These are phyloP conservation scores for Fomitopsis pinicola DNA, from an alignment of 1,284 basidiomycete species.

Conservation along the genomic window DNA sequence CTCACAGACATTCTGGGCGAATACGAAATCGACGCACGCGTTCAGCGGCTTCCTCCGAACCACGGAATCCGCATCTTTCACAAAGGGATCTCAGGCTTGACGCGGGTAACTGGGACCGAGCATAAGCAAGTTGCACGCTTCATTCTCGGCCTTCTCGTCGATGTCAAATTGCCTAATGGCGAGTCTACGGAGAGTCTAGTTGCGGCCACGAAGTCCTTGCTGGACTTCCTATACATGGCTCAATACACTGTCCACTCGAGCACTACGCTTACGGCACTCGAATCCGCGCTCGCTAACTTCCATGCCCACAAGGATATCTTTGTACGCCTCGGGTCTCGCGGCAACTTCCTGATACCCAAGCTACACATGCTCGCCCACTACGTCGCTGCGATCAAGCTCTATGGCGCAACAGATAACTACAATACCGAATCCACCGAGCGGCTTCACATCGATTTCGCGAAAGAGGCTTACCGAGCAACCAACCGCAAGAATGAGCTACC, in stretches of 20 bases:
- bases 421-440: constrained; percentile 24
- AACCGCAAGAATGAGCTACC: constrained; percentile 28
- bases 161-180: not conserved
- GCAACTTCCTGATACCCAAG: constrained; percentile 26
- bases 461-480: constrained; percentile 27
- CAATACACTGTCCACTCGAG: constrained; percentile 18
- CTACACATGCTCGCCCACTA: constrained; percentile 25
- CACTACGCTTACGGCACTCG: constrained; percentile 15
- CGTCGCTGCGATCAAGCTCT: constrained; percentile 10
- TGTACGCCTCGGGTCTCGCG: constrained; percentile 16
- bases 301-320: constrained; percentile 26
- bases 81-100: constrained; percentile 31
- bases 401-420: constrained; percentile 22
- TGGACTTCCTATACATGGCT: constrained; percentile 17
- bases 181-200: not conserved
- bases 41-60: constrained; percentile 26
- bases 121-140: constrained; percentile 14
- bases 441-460: constrained; percentile 26
- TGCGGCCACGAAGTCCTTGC: constrained; percentile 9
- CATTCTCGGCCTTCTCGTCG: constrained; percentile 7
- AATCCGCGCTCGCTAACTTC: constrained; percentile 18
- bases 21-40: constrained; percentile 30
- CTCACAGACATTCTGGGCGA: constrained; percentile 15
- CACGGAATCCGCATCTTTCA: constrained; percentile 31
- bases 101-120: constrained; percentile 13